phyloP scores from a whole-genome alignment of 345 rosid species.

The Combretum micranthum region DNA sequence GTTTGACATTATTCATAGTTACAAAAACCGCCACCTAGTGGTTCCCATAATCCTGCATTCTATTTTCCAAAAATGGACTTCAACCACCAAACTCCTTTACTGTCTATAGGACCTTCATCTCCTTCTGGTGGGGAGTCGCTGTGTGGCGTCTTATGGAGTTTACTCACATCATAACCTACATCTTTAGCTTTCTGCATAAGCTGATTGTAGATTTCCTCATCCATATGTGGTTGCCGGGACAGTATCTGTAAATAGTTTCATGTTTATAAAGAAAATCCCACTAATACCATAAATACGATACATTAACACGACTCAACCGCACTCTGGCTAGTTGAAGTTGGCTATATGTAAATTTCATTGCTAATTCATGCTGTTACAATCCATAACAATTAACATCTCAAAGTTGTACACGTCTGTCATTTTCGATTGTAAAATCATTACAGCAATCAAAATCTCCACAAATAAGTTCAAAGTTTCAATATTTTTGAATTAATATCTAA shows the following conservation, averaged over 20 bases:
- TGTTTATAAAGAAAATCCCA: neutral
- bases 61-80: slow-evolving; percentile 62
- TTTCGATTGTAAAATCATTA: no score
- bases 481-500: no score
- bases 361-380: no score
- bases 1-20: no score
- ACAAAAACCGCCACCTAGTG: no score
- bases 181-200: slow-evolving; percentile 56
- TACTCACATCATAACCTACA: slow-evolving; percentile 64
- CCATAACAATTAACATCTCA: no score
- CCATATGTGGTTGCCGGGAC: slow-evolving; percentile 51
- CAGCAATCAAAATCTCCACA: no score
- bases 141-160: slow-evolving; percentile 77
- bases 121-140: slow-evolving; percentile 49
- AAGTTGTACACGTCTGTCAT: no score
- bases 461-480: no score
- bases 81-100: slow-evolving; percentile 86
- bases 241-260: slow-evolving; percentile 37
- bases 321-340: no score
- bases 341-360: no score
- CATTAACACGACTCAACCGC: neutral
- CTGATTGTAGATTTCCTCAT: slow-evolving; percentile 49
- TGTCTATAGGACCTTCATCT: slow-evolving; percentile 38
- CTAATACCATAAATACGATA: neutral
- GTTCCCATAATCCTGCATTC: no score